Evolutionary conservation across 2,329 filamentous ascomycete genomes (phyloP).

Genomic region (Colletotrichum tropicicola): DNA sequence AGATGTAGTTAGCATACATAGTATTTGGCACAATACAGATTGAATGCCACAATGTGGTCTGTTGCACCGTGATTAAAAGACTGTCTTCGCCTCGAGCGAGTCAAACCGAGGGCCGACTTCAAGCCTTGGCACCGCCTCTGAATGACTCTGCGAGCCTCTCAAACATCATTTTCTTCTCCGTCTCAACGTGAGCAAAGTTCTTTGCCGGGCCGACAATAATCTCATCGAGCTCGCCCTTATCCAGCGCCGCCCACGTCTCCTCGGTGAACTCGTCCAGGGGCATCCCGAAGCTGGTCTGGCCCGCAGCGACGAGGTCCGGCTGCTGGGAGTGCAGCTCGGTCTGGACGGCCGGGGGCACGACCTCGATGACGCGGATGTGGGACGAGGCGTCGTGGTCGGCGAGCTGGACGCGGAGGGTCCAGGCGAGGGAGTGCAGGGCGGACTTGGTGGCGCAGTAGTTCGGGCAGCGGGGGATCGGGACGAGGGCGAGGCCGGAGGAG

Average conservation of each 20-base stretch:
- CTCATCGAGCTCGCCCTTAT: constrained; percentile 48
- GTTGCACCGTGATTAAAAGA: background rate
- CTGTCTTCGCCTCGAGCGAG: background rate
- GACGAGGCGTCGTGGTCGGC: constrained; percentile 39
- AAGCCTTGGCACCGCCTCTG: background rate
- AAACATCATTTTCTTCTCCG: constrained; percentile 7
- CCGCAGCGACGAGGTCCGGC: constrained; percentile 42
- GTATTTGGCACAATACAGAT: constrained; percentile 25
- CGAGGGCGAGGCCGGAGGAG: constrained; percentile 54
- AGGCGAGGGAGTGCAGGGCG: constrained; percentile 57
- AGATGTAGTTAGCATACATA: constrained; percentile 27
- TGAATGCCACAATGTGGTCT: background rate
- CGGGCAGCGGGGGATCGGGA: constrained; percentile 54
- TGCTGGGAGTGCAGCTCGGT: constrained; percentile 59
- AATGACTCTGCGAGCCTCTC: constrained; percentile 10
- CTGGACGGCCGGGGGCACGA: constrained; percentile 55
- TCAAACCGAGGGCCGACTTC: background rate
- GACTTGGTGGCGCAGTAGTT: constrained; percentile 65
- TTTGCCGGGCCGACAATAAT: constrained; percentile 29
- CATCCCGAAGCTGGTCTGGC: constrained; percentile 44
- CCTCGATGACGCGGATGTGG: constrained; percentile 53
- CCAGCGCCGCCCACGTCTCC: constrained; percentile 53
- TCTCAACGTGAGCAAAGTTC: constrained; percentile 20
- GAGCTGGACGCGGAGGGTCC: constrained; percentile 55
- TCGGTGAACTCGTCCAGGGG: constrained; percentile 51